A percentile compares a stretch with the other conserved stretches of the same genome.
phyloP scores from a whole-genome alignment of 2,329 filamentous ascomycete genomes.

The Chaetomiaceae sp. region DNA sequence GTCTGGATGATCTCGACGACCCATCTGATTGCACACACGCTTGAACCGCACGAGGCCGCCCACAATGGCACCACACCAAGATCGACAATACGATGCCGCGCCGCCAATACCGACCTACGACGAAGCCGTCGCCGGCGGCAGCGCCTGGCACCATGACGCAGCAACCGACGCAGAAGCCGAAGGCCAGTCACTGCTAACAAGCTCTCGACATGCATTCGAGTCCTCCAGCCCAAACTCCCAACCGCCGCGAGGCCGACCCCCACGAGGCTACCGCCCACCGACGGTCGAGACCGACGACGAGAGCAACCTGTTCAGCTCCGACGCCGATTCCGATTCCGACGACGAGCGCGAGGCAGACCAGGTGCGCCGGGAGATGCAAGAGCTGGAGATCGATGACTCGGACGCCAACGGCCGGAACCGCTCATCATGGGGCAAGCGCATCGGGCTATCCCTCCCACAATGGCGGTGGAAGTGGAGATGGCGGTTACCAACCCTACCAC shows the following conservation, averaged over 20 bases:
- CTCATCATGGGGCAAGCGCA: conserved; percentile 52
- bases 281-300: conserved; percentile 74
- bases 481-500: conserved; percentile 42
- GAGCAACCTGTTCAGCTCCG: conserved; percentile 47
- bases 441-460: conserved; percentile 48
- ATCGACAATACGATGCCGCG: conserved; percentile 55
- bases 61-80: conserved; percentile 27
- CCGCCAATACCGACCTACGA: conserved; percentile 82
- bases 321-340: conserved; percentile 40
- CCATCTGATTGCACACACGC: neutral
- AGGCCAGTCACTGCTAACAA: conserved; percentile 68
- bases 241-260: conserved; percentile 35
- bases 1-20: conserved; percentile 3
- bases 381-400: conserved; percentile 81
- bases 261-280: conserved; percentile 67
- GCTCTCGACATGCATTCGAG: conserved; percentile 41
- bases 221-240: conserved; percentile 31
- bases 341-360: conserved; percentile 55
- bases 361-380: conserved; percentile 76
- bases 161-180: conserved; percentile 72
- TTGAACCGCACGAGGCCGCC: neutral
- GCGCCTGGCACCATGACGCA: conserved; percentile 37
- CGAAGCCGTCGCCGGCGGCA: conserved; percentile 63
- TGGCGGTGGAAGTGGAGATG: conserved; percentile 55
- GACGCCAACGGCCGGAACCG: conserved; percentile 35